These are phyloP conservation scores for Raffaelea ambrosiae DNA, from an alignment of 2,329 filamentous ascomycete species.

Conservation along the genomic window DNA sequence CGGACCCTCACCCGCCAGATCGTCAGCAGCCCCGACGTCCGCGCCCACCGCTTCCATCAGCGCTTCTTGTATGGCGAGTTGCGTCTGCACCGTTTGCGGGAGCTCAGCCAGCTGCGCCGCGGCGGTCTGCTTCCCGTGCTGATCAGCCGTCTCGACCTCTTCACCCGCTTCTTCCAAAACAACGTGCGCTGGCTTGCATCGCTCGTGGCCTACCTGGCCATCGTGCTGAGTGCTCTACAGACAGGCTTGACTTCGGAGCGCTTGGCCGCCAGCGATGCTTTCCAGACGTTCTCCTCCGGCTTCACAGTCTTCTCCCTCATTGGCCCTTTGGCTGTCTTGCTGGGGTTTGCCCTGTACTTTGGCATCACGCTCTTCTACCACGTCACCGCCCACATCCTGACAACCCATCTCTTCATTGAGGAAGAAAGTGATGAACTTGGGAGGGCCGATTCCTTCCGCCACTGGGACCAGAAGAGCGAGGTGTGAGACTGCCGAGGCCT, in stretches of 20 bases:
- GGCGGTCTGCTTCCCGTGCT: slow-evolving; percentile 15
- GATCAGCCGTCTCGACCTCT: slow-evolving; percentile 19
- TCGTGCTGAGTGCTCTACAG: slow-evolving; percentile 42
- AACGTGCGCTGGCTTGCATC: slow-evolving; percentile 32
- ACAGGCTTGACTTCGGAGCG: slow-evolving; percentile 30
- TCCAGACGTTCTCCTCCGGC: slow-evolving; percentile 34
- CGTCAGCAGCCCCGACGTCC: slow-evolving; percentile 19
- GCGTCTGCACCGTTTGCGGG: slow-evolving; percentile 24
- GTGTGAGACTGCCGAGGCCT: slow-evolving; percentile 3
- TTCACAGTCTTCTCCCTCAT: slow-evolving; percentile 40
- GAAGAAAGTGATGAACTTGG: neutral
- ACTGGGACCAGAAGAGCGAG: slow-evolving; percentile 12
- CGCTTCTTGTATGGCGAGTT: slow-evolving; percentile 35
- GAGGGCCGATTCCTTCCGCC: slow-evolving; percentile 3
- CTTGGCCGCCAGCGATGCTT: slow-evolving; percentile 25
- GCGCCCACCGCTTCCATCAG: slow-evolving; percentile 19
- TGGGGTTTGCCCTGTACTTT: slow-evolving; percentile 11
- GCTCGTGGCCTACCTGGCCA: slow-evolving; percentile 30
- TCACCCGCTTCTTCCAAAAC: slow-evolving; percentile 30
- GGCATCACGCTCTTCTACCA: slow-evolving; percentile 11
- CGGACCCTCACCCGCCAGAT: slow-evolving; percentile 22
- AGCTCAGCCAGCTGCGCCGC: slow-evolving; percentile 28
- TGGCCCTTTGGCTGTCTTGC: slow-evolving; percentile 22
- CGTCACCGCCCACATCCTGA: slow-evolving; percentile 10
- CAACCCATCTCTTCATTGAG: slow-evolving; percentile 3